Evolutionary conservation across 2,329 filamentous ascomycete species (phyloP), one percentile per base, ranked within the genome.

Genomic region (Microdochium paspali): DNA sequence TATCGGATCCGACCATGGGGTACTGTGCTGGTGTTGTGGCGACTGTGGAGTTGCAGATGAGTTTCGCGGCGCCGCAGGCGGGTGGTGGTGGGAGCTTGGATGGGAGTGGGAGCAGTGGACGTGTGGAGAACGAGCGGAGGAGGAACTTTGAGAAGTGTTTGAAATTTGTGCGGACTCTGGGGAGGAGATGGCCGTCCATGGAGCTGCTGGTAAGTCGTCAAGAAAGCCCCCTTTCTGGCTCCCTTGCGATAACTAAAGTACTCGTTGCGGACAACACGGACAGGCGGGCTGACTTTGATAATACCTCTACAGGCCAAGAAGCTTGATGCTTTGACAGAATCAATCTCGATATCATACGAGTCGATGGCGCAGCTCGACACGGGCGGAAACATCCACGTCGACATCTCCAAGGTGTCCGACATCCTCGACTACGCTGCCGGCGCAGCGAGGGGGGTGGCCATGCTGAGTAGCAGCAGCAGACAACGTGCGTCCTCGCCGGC

Each of bases 11-110:
- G 2, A 65, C 71, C 21, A 53, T 73, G 10, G 70, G 66, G 10
- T 70, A 74, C 44, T 69, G 70, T 45, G 70, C 68, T 10, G 70
- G 70, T 2, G 70, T 73, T 3, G 67, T 72, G 15, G 71, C 70
- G 2, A 74, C 71, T 6, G 73, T 74, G 46, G 71, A 71, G 50
- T 53, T 74, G 3, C 71, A 74, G 49, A 63, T 73, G 39, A 73
- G 69, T 35, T 72, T 71, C 12, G 35, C 35, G 4, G 35, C 35
- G 35, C 35, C 35, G 35, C 15, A n/a, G 10, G 7, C 31, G 13
- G 26, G 35, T 40, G 31, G 31, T 35, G 31, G 31, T 35, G 31
- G 31, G 10, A n/a, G 31, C 18, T n/a, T n/a, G n/a, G 31, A 18
- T 18, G 35, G 15, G 12, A 21, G 35, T 20, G 15, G 15, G 5